phyloP scores from a whole-genome alignment of 768 basidiomycete genomes.

The Lentinula detonsa region DNA sequence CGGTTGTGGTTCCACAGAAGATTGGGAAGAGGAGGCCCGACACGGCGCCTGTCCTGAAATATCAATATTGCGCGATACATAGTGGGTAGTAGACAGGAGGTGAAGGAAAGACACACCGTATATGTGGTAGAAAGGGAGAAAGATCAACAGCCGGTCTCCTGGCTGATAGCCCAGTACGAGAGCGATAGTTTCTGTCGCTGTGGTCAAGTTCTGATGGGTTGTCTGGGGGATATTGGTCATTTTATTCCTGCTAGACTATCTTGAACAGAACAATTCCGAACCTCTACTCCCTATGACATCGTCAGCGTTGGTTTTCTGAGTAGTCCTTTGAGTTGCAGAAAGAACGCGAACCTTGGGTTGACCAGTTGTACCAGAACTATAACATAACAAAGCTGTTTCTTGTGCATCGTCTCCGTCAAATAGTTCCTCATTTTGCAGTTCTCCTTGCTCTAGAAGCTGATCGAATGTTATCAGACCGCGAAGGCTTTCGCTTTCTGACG shows the following conservation, averaged over 20 bases:
- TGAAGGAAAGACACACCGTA: conserved; percentile 25
- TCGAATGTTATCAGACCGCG: conserved; percentile 33
- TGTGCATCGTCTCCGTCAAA: conserved; percentile 48
- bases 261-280: neutral
- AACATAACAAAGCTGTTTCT: conserved; percentile 63
- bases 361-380: conserved; percentile 63
- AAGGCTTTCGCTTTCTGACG: conserved; percentile 17
- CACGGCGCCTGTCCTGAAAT: conserved; percentile 36
- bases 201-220: conserved; percentile 62
- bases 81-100: too few relatives aligned
- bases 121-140: conserved; percentile 58
- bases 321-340: neutral
- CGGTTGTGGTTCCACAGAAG: conserved; percentile 38
- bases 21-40: conserved; percentile 58
- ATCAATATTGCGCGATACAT: too few relatives aligned
- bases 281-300: neutral
- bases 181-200: conserved; percentile 32
- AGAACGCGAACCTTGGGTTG: conserved; percentile 54
- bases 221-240: conserved; percentile 29
- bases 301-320: neutral
- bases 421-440: conserved; percentile 44
- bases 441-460: conserved; percentile 44
- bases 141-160: conserved; percentile 49
- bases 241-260: neutral
- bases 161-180: conserved; percentile 44